phyloP scores from a whole-genome alignment of 2,329 filamentous ascomycete species.

The Aspergillus sp. region DNA sequence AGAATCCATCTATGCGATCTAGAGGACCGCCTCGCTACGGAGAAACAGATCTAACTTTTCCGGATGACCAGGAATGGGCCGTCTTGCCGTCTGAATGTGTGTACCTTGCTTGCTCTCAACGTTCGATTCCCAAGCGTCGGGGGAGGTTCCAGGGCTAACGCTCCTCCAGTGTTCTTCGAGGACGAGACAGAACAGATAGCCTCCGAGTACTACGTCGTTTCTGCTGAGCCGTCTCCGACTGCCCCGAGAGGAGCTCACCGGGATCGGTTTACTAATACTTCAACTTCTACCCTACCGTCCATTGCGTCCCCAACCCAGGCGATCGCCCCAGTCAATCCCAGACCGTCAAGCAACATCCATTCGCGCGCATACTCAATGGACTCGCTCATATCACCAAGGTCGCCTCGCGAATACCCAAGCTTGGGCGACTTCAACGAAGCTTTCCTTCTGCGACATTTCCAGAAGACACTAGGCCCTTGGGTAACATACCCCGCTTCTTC shows the following conservation, averaged over 20 bases:
- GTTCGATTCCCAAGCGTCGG: not conserved
- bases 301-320: conserved; percentile 21
- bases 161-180: conserved; percentile 36
- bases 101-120: conserved; percentile 14
- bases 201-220: conserved; percentile 39
- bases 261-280: conserved; percentile 28
- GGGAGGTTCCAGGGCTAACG: not conserved
- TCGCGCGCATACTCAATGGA: conserved; percentile 25
- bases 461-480: conserved; percentile 38
- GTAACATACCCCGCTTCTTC: conserved; percentile 21
- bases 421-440: conserved; percentile 37
- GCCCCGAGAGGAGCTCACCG: conserved; percentile 31
- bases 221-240: conserved; percentile 23
- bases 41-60: conserved; percentile 40
- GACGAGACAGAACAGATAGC: conserved; percentile 43
- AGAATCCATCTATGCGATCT: conserved; percentile 40
- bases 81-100: conserved; percentile 34
- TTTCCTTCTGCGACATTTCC: conserved; percentile 40
- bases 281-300: conserved; percentile 30
- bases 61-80: conserved; percentile 39
- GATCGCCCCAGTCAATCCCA: conserved; percentile 16
- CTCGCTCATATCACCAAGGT: conserved; percentile 25
- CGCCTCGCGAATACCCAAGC: conserved; percentile 29
- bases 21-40: conserved; percentile 41
- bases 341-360: conserved; percentile 13